These are phyloP conservation scores for Scedosporium aurantiacum DNA, from an alignment of 2,329 filamentous ascomycete genomes.

Conservation along the genomic window DNA sequence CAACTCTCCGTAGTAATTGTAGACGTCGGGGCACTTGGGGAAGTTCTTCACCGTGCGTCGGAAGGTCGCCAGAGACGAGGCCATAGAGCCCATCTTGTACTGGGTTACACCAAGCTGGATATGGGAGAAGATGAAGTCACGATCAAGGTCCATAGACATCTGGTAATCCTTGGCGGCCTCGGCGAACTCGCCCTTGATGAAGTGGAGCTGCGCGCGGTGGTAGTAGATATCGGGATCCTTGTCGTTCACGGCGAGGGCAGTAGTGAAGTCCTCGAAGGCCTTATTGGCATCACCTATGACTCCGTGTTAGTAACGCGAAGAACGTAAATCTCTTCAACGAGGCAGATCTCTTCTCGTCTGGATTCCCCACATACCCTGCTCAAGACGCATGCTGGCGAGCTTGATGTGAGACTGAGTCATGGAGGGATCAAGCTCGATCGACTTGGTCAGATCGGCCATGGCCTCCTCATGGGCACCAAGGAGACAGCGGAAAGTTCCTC, in stretches of 20 bases:
- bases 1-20: conserved; percentile 98
- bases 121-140: conserved; percentile 96
- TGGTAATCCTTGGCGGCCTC: conserved; percentile 98
- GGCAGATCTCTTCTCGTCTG: no score
- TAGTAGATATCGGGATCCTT: conserved; percentile 97
- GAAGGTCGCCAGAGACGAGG: conserved; percentile 98
- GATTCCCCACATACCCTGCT: conserved; percentile 46
- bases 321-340: background rate
- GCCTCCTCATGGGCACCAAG: conserved; percentile 79
- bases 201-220: conserved; percentile 95
- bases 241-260: conserved; percentile 73
- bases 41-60: conserved; percentile 97
- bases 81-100: conserved; percentile 98
- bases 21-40: conserved; percentile 88
- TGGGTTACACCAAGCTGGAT: conserved; percentile 98
- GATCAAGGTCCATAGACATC: conserved; percentile 94
- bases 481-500: conserved; percentile 89
- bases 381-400: conserved; percentile 93
- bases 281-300: conserved; percentile 58
- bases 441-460: conserved; percentile 78
- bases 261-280: conserved; percentile 77
- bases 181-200: conserved; percentile 88
- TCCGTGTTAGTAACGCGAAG: conserved; percentile 6
- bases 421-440: conserved; percentile 75
- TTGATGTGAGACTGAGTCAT: conserved; percentile 98